Base-by-base conservation (phyloP, 768 basidiomycete genomes). In the Mycena capillaripes region DNA sequence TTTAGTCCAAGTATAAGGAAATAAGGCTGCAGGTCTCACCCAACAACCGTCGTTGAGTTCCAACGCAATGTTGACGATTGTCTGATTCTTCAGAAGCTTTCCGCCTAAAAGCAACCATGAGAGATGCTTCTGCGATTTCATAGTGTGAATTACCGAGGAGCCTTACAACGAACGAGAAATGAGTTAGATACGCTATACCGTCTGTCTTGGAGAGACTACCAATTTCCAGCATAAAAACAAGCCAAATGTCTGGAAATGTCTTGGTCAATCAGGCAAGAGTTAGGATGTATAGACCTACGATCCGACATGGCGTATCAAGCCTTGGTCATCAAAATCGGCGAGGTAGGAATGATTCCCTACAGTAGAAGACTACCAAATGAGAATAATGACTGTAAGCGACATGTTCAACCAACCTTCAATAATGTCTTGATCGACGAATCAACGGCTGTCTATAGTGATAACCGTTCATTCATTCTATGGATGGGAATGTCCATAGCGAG, bases 151-250 rank as follows among this genome's bases (percentile, higher is more conserved):
- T 62, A 89, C 90, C 91, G 3, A 92, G 81, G 59, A 94, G 82
- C 93, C n/a, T n/a, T n/a, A n/a, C n/a, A n/a, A n/a, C n/a, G n/a
- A n/a, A n/a, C n/a, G n/a, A n/a, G n/a, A n/a, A n/a, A n/a, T n/a
- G n/a, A n/a, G n/a, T n/a, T n/a, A n/a, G n/a, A n/a, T n/a, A n/a
- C n/a, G n/a, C n/a, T n/a, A n/a, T n/a, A n/a, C n/a, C n/a, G n/a
- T n/a, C n/a, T n/a, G n/a, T n/a, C n/a, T n/a, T n/a, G n/a, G n/a
- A n/a, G n/a, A n/a, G n/a, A n/a, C n/a, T n/a, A n/a, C n/a, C 92
- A 94, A 78, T 94, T 95, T 19, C 93, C 93, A 6, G 91, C 93
- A 69, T 87, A 25, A 36, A 76, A 95, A 76, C 93, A 95, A 0
- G 88, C 92, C 74, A 95, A 75, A 77, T 95, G 93, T 2, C 70